Percentiles rank a stretch among this genome's conserved stretches.
Conservation (phyloP, 192 early-diverging fungal genomes). For the Phycomyces blakesleeanus region DNA sequence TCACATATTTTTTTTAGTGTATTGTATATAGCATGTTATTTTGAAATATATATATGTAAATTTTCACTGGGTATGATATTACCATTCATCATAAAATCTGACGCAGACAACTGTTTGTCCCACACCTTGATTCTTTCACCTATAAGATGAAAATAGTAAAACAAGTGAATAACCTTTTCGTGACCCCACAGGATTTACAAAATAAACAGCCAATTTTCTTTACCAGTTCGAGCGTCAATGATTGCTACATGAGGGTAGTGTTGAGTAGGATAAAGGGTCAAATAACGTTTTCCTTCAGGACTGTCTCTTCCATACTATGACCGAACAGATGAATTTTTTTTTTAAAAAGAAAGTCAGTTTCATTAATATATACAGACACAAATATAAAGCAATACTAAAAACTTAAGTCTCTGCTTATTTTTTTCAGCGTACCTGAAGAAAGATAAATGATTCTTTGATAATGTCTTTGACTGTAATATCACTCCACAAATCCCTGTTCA, state of each 20-base stretch:
- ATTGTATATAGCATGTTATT: too few species aligned
- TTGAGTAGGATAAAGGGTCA: constrained; percentile 66
- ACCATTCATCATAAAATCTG: constrained; percentile 74
- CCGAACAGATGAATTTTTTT: too few species aligned
- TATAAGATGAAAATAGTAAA: constrained; percentile 17
- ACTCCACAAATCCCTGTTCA: constrained; percentile 96
- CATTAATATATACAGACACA: neutral
- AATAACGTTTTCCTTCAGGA: constrained; percentile 67
- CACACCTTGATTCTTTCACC: constrained; percentile 80
- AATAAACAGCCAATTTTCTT: constrained; percentile 42
- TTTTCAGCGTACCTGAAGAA: constrained; percentile 65
- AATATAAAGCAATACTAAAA: too few species aligned
- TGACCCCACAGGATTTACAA: too few species aligned
- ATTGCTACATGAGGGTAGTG: constrained; percentile 82
- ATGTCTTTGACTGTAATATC: constrained; percentile 70
- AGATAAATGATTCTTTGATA: constrained; percentile 77
- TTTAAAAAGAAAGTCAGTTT: neutral
- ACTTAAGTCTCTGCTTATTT: neutral
- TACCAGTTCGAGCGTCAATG: constrained; percentile 77
- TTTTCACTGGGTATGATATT: constrained; percentile 11
- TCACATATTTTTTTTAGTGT: too few species aligned
- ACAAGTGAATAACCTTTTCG: too few species aligned
- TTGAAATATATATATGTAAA: too few species aligned
- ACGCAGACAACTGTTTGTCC: constrained; percentile 48
- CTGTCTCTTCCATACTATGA: constrained; percentile 56